These are phyloP conservation scores for Mycena haematopus DNA, from an alignment of 768 basidiomycete genomes.

Conservation along the genomic window DNA sequence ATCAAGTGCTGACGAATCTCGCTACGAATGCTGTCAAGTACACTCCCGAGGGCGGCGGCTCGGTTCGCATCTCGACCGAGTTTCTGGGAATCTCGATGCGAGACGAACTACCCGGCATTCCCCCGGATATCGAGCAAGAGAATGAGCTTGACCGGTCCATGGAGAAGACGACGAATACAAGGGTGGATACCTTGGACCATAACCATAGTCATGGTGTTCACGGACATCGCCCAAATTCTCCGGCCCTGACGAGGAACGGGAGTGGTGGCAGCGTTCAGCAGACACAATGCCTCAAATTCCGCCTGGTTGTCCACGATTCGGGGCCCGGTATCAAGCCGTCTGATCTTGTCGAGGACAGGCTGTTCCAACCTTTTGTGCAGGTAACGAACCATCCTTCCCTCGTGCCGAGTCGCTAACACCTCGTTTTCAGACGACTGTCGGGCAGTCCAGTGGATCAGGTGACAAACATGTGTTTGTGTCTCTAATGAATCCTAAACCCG, in stretches of 20 bases:
- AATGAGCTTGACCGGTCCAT: neutral
- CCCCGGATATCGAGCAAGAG: slow-evolving; percentile 23
- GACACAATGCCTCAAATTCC: slow-evolving; percentile 30
- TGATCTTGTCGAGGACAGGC: slow-evolving; percentile 33
- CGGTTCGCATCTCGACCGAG: slow-evolving; percentile 34
- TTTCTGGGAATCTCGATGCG: slow-evolving; percentile 27
- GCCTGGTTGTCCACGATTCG: slow-evolving; percentile 29
- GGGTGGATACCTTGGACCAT: neutral
- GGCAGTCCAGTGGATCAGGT: slow-evolving; percentile 45
- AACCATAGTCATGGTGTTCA: neutral
- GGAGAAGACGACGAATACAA: slow-evolving; percentile 4
- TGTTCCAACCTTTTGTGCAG: slow-evolving; percentile 38
- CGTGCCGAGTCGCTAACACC: slow-evolving; percentile 8
- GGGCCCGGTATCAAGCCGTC: slow-evolving; percentile 33
- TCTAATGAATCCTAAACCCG: slow-evolving; percentile 30
- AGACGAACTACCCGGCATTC: slow-evolving; percentile 26
- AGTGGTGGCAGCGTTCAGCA: slow-evolving; percentile 16
- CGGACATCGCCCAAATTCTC: neutral
- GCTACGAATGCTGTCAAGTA: slow-evolving; percentile 47
- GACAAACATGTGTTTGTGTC: neutral
- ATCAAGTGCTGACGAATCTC: slow-evolving; percentile 46
- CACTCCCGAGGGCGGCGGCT: slow-evolving; percentile 37
- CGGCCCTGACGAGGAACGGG: slow-evolving; percentile 4
- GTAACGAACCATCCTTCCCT: neutral
- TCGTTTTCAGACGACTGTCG: slow-evolving; percentile 40